A percentile compares a stretch with the other conserved stretches of the same genome.
phyloP scores from a whole-genome alignment of 2,329 filamentous ascomycete genomes.

The Eutypella sp. region DNA sequence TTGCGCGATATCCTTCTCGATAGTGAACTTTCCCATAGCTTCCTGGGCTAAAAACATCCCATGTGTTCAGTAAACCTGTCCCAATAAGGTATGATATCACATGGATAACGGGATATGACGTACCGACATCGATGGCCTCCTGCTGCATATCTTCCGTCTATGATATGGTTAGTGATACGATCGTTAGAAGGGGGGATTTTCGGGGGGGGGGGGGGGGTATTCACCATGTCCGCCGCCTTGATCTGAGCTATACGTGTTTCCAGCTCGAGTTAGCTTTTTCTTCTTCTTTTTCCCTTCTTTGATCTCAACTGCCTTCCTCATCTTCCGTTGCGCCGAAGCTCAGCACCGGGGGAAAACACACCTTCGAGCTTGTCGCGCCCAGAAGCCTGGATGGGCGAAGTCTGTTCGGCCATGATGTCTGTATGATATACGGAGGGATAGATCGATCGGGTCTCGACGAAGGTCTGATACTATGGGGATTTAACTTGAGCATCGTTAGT shows the following conservation, averaged over 20 bases:
- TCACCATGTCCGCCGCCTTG: slow-evolving; percentile 98
- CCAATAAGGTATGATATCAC: slow-evolving; percentile 13
- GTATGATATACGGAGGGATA: no score
- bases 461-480: no score
- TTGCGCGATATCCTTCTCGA: slow-evolving; percentile 50
- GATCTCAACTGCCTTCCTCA: background rate
- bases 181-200: slow-evolving; percentile 6
- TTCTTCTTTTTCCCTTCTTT: background rate
- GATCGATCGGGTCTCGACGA: no score
- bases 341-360: slow-evolving; percentile 21
- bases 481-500: no score
- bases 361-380: slow-evolving; percentile 29
- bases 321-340: background rate
- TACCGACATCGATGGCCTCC: slow-evolving; percentile 93
- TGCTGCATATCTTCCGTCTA: slow-evolving; percentile 97
- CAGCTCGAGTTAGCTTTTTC: slow-evolving; percentile 11
- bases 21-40: slow-evolving; percentile 58
- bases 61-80: slow-evolving; percentile 5
- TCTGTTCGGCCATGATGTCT: slow-evolving; percentile 22
- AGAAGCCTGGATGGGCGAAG: slow-evolving; percentile 21
- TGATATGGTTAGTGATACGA: slow-evolving; percentile 25
- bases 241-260: slow-evolving; percentile 66
- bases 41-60: slow-evolving; percentile 46
- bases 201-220: slow-evolving; percentile 17
- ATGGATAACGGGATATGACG: slow-evolving; percentile 32